Evolutionary conservation across 768 basidiomycete species (phyloP), one percentile per base, ranked within the genome.

Genomic region (Hirschioporus abietinus): DNA sequence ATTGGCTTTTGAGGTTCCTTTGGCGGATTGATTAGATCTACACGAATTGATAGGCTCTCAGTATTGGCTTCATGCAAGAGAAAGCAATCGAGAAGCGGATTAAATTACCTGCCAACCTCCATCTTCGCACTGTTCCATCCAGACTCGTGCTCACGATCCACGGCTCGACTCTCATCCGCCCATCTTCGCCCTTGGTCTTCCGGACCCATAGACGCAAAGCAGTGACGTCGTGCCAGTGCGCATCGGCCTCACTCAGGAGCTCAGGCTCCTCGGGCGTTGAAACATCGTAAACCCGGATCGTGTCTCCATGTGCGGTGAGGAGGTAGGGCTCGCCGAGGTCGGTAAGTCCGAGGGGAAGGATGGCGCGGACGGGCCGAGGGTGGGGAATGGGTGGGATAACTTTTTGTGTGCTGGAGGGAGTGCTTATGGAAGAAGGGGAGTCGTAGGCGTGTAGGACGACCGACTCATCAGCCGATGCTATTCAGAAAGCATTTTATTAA

Each of bases 381-480:
- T 92, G 90, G 0, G 74, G 71, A 73, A 88, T 85, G n/a, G 81
- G 83, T 67, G 79, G 86, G 68, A 74, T 78, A 27, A 76, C 80
- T 72, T 79, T 85, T 65, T 62, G 70, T 64, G 18, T n/a, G 6
- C 20, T 15, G 42, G 71, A 57, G 64, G 69, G 64, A 71, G 58
- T 25, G 61, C 65, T 35, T 36, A 23, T 65, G 35, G 36, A 70
- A 66, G 25, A 73, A 68, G 66, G 71, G 24, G 79, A 70, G 20
- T 80, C 79, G 68, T 85, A 82, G 18, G 82, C 75, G 4, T 85
- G 74, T 12, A 93, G 80, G 67, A 90, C 87, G 0, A 90, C 88
- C 0, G 92, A 91, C 58, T 94, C 91, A 74, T 99, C 97, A 17
- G 91, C 81, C 17, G 97, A 99, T 12, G 91, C 97, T 97, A 71